Conservation (phyloP, 2,329 filamentous ascomycete genomes). For the Xylariales sp. region DNA sequence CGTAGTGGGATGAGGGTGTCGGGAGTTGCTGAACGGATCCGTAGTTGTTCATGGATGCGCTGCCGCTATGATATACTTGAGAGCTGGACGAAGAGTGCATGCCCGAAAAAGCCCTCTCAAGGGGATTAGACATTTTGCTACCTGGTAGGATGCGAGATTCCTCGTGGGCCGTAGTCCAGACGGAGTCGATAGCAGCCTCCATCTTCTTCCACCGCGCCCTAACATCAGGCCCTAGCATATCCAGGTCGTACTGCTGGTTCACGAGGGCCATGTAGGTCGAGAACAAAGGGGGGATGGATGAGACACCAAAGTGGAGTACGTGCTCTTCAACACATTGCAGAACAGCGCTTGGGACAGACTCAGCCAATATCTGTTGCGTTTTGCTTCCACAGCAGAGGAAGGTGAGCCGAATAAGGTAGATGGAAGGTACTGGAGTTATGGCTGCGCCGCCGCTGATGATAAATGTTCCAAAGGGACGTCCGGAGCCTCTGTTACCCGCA, state of each 20-base stretch:
- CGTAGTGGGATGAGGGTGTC: conserved; percentile 4
- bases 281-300: conserved; percentile 13
- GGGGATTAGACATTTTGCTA: not conserved
- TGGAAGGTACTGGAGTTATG: conserved; percentile 12
- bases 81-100: not conserved
- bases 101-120: not conserved
- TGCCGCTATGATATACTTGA: not conserved
- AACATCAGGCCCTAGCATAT: conserved; percentile 8
- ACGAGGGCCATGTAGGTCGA: conserved; percentile 13
- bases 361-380: conserved; percentile 6
- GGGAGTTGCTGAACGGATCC: conserved; percentile 2
- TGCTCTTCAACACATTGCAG: conserved; percentile 14
- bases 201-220: conserved; percentile 11
- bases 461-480: conserved; percentile 7
- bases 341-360: conserved; percentile 6
- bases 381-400: conserved; percentile 11
- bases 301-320: conserved; percentile 12
- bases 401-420: conserved; percentile 13
- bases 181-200: conserved; percentile 9
- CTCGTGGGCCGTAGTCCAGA: conserved; percentile 12
- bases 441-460: conserved; percentile 13
- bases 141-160: not conserved
- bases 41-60: not conserved
- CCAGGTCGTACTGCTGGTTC: conserved; percentile 7
- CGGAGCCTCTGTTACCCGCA: conserved; percentile 4